Conservation (phyloP, 1,139 yeast species). For the Debaryomycetaceae sp. region DNA sequence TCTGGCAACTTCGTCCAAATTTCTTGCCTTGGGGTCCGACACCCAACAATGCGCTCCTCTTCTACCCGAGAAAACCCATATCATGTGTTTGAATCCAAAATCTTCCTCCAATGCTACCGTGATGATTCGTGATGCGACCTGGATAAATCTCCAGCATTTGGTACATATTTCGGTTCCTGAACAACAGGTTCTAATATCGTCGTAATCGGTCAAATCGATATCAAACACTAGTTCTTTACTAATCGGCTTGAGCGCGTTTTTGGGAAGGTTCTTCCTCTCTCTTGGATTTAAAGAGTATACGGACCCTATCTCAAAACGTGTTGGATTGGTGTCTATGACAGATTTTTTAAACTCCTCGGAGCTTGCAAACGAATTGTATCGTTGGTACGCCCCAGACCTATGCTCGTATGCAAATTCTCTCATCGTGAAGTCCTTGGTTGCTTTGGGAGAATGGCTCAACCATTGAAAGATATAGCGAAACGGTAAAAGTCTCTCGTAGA, state of each 20-base stretch:
- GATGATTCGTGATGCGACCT: constrained; percentile 78
- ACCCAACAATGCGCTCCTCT: constrained; percentile 99
- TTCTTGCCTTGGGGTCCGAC: constrained; percentile 79
- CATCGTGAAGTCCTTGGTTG: constrained; percentile 69
- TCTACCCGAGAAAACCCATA: constrained; percentile 98
- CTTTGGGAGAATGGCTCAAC: constrained; percentile 81
- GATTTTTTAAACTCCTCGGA: constrained; percentile 73
- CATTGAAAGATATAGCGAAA: constrained; percentile 77
- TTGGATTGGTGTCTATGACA: constrained; percentile 72
- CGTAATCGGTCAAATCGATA: constrained; percentile 97
- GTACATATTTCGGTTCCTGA: constrained; percentile 77
- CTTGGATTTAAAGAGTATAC: constrained; percentile 83
- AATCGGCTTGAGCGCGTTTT: constrained; percentile 74
- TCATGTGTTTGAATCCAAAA: constrained; percentile 80
- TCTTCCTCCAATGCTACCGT: constrained; percentile 74
- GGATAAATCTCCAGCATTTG: constrained; percentile 92
- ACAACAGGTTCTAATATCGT: constrained; percentile 91
- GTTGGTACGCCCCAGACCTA: constrained; percentile 79
- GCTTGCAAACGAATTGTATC: constrained; percentile 74
- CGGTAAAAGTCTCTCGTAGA: constrained; percentile 70
- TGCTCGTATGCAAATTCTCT: constrained; percentile 94
- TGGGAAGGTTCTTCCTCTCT: constrained; percentile 76
- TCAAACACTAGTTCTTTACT: constrained; percentile 90
- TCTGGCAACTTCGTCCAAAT: constrained; percentile 68
- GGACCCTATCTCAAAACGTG: constrained; percentile 95